Conservation (phyloP, 2,329 filamentous ascomycete genomes). For the Penicillium nordicum region DNA sequence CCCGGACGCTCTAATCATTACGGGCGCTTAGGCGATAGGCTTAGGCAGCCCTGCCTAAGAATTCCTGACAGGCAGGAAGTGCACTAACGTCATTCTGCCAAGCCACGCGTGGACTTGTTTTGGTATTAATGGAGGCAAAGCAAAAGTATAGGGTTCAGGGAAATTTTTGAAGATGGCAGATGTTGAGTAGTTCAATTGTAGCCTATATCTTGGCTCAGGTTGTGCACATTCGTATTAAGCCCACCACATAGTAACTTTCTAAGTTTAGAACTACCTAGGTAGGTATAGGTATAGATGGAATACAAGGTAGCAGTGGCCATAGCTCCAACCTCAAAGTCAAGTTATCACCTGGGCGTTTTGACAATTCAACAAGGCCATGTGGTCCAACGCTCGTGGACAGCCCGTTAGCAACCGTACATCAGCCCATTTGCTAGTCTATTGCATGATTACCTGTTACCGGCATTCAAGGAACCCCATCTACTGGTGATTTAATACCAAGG, state of each 20-base stretch:
- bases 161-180: not conserved
- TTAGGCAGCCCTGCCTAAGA: not conserved
- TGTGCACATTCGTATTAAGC: not conserved
- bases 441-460: constrained; percentile 1
- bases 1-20: not conserved
- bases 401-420: not conserved
- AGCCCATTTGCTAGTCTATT: not conserved
- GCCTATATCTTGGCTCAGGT: not conserved
- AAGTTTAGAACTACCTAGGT: not conserved
- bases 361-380: not conserved
- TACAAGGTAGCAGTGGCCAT: not conserved
- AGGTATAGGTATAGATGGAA: not conserved
- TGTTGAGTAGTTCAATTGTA: not conserved
- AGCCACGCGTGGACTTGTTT: not conserved
- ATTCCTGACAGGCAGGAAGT: not conserved
- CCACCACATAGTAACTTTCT: not conserved
- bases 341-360: not conserved
- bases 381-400: not conserved
- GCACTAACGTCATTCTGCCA: not conserved
- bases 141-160: not conserved
- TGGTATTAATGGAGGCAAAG: not conserved
- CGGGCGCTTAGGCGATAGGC: not conserved
- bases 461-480: not conserved
- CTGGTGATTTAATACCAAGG: not conserved
- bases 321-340: not conserved